These are phyloP conservation scores for Symmetrospora coprosmae DNA, from an alignment of 768 basidiomycete species.

Conservation along the genomic window DNA sequence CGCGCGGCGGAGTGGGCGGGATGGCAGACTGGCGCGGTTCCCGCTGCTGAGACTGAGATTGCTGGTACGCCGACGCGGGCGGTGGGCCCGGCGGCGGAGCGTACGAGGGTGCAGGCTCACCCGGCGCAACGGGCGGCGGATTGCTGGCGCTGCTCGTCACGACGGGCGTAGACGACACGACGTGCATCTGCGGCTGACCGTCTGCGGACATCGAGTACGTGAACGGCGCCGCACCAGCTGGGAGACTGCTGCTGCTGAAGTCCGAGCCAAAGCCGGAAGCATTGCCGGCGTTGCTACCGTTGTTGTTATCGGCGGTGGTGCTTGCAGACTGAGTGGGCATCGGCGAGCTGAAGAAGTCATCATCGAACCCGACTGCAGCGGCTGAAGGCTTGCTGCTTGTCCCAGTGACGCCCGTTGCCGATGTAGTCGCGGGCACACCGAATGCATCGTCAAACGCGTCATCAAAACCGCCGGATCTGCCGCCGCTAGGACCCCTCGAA, in stretches of 20 bases:
- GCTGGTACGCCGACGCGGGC: background rate
- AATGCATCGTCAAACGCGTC: conserved; percentile 7
- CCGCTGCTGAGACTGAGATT: background rate
- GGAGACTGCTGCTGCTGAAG: no score
- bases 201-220: no score
- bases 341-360: conserved; percentile 2
- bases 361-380: conserved; percentile 1
- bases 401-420: background rate
- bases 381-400: background rate
- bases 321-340: background rate
- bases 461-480: background rate
- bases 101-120: no score
- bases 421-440: background rate
- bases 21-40: background rate
- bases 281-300: no score
- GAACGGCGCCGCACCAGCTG: no score
- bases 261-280: no score
- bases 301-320: no score
- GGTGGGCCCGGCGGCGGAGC: conserved; percentile 7
- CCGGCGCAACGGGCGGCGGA: no score
- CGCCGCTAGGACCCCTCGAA: background rate
- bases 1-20: background rate
- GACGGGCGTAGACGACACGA: no score
- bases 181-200: no score
- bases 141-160: no score